These are phyloP conservation scores for Chytriomyces sp. DNA, from an alignment of 192 early-diverging fungal genomes.

Conservation along the genomic window DNA sequence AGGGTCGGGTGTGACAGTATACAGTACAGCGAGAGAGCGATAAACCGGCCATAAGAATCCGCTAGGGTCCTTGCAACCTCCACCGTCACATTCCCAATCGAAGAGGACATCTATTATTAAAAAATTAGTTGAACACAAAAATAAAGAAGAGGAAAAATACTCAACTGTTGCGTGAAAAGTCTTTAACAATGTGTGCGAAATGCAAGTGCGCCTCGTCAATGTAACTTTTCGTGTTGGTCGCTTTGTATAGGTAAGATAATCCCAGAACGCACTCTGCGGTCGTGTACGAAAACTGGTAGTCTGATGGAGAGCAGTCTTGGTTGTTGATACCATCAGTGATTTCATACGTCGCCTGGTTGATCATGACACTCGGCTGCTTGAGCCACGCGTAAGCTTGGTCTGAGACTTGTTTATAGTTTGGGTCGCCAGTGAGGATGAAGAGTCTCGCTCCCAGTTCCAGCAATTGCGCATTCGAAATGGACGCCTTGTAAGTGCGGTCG, in stretches of 20 bases:
- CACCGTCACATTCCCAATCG: too few relatives aligned
- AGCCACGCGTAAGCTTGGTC: conserved; percentile 43
- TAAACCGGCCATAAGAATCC: conserved; percentile 8
- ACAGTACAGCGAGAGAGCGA: conserved; percentile 14
- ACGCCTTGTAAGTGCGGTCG: conserved; percentile 38
- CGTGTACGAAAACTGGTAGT: neutral
- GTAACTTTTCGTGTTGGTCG: neutral
- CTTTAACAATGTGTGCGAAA: neutral
- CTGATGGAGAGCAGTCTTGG: neutral
- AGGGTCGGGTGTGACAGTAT: conserved; percentile 4
- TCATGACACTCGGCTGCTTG: conserved; percentile 6
- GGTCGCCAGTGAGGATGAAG: conserved; percentile 26
- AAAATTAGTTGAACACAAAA: too few relatives aligned
- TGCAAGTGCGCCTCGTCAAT: neutral
- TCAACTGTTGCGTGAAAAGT: neutral
- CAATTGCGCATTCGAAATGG: conserved; percentile 46
- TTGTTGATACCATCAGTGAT: neutral
- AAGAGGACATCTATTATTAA: too few relatives aligned
- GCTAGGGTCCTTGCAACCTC: neutral
- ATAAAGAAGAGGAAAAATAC: neutral
- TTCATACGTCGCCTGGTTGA: neutral
- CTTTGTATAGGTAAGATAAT: neutral
- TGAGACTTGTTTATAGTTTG: conserved; percentile 31
- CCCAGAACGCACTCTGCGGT: neutral
- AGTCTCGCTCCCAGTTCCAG: conserved; percentile 42